phyloP scores from a whole-genome alignment of 306 rosid genomes.

The Pachyrhizus erosus region DNA sequence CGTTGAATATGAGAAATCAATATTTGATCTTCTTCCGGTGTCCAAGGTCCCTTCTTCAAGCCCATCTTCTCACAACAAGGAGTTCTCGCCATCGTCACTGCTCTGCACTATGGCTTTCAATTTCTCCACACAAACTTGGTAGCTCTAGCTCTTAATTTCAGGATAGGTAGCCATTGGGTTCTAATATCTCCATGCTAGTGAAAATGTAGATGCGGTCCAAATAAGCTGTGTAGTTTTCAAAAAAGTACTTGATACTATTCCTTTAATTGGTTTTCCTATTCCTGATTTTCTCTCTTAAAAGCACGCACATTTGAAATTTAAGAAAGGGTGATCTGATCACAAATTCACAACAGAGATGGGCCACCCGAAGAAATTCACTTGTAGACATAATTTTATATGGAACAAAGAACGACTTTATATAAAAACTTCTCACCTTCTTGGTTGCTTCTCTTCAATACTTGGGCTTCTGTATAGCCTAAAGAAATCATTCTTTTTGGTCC shows the following conservation, averaged over 20 bases:
- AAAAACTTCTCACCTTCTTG: slow-evolving; percentile 21
- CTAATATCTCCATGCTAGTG: background rate
- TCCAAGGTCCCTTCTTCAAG: slow-evolving; percentile 87
- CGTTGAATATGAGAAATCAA: slow-evolving; percentile 56
- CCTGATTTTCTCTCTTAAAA: slow-evolving; percentile 16
- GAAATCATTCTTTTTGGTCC: slow-evolving; percentile 29
- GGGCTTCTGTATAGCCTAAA: slow-evolving; percentile 6
- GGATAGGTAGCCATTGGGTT: background rate
- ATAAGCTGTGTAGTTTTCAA: slow-evolving; percentile 42
- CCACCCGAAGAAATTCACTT: slow-evolving; percentile 12
- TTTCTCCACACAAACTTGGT: background rate
- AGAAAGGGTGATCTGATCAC: slow-evolving; percentile 25
- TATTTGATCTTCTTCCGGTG: slow-evolving; percentile 73
- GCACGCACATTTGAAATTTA: slow-evolving; percentile 40
- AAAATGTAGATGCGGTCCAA: slow-evolving; percentile 31
- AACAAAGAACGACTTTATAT: background rate
- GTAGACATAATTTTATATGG: slow-evolving; percentile 13
- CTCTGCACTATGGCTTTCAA: background rate
- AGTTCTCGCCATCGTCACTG: slow-evolving; percentile 61
- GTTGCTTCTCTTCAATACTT: slow-evolving; percentile 34
- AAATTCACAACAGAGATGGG: slow-evolving; percentile 28
- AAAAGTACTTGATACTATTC: slow-evolving; percentile 5
- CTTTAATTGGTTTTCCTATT: slow-evolving; percentile 4
- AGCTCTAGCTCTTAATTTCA: background rate
- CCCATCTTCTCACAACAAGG: slow-evolving; percentile 88